Conservation (phyloP, 148 eudicot genomes). For the Rhododendron henanense region DNA sequence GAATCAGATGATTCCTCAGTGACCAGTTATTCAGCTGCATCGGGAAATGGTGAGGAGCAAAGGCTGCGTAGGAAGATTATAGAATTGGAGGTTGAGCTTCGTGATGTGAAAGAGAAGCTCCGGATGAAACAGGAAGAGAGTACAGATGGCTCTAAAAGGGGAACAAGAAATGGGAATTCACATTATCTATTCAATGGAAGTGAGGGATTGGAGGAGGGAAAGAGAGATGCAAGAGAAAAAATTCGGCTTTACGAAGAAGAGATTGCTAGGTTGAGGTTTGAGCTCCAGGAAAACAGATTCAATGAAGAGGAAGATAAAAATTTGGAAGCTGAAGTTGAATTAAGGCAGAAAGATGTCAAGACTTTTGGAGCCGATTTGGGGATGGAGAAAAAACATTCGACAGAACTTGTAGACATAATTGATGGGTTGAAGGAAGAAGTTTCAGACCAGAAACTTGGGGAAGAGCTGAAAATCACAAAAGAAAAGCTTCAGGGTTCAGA, state of each 20-base stretch:
- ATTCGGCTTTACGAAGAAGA: conserved; percentile 48
- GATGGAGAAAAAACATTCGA: conserved; percentile 15
- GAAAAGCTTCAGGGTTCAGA: conserved; percentile 50
- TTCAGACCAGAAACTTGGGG: conserved; percentile 33
- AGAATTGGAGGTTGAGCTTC: conserved; percentile 57
- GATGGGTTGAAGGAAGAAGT: conserved; percentile 28
- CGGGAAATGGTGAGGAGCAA: conserved; percentile 39
- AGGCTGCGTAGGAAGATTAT: conserved; percentile 39
- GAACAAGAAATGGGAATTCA: conserved; percentile 28
- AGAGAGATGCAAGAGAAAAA: conserved; percentile 44
- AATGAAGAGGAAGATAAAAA: conserved; percentile 6
- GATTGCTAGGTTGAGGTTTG: conserved; percentile 45
- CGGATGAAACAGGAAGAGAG: conserved; percentile 35
- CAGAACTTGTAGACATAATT: conserved; percentile 25
- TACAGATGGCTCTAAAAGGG: conserved; percentile 30
- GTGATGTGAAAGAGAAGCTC: conserved; percentile 49
- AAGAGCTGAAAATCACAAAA: conserved; percentile 43
- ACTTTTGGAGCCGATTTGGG: conserved; percentile 11
- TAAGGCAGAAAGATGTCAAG: conserved; percentile 10
- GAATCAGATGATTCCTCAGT: conserved; percentile 82
- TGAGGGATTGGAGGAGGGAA: conserved; percentile 52
- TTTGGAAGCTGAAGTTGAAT: conserved; percentile 19
- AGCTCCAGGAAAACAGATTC: conserved; percentile 42
- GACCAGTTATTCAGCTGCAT: conserved; percentile 39
- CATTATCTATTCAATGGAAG: conserved; percentile 31